Base-by-base conservation (phyloP, 371 early-diverging fungal genomes). In the Mucor racemosus region DNA sequence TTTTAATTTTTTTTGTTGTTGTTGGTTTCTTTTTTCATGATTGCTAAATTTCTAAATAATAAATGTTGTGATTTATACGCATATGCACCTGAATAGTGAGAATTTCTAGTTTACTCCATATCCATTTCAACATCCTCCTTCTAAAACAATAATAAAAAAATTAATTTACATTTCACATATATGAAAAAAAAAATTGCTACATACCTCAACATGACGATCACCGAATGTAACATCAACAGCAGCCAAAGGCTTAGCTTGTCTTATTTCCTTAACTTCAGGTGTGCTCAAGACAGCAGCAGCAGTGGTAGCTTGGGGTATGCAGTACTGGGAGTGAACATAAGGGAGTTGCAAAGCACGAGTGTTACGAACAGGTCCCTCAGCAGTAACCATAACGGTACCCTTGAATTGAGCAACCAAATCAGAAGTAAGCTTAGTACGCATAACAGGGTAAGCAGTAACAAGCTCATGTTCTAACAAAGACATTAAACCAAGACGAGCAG, bases 371-470 rank as follows among this genome's bases (percentile, higher is more conserved):
- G 90, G 82, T 36, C 94, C 97, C 58, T 81, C 86, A 38, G 93
- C 84, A 58, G 90, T 82, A 39, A 96, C 79, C 62, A 97, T 79
- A 35, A 91, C 93, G 2, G 98, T 96, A 68, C 92, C 86, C 81
- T 93, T 91, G 78, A 93, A 90, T 76, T 96, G 96, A 34, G 95
- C 95, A 36, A 94, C 90, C 35, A 84, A 65, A 67, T 88, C 94
- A 31, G 80, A 73, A 1, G 67, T 44, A n/a, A 64, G 71, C 78
- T 58, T 85, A 68, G 82, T 90, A 85, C 76, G 92, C 92, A 84
- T 90, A 71, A 76, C 89, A 77, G 88, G 84, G 71, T 90, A 91
- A 15, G 95, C 88, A 42, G 84, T 87, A 58, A 95, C 81, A 14
- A 97, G 84, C 21, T 86, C 81, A 72, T 91, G 91, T 62, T 84